These are phyloP conservation scores for Pichia sp. DNA, from an alignment of 1,139 yeast species.

Conservation along the genomic window DNA sequence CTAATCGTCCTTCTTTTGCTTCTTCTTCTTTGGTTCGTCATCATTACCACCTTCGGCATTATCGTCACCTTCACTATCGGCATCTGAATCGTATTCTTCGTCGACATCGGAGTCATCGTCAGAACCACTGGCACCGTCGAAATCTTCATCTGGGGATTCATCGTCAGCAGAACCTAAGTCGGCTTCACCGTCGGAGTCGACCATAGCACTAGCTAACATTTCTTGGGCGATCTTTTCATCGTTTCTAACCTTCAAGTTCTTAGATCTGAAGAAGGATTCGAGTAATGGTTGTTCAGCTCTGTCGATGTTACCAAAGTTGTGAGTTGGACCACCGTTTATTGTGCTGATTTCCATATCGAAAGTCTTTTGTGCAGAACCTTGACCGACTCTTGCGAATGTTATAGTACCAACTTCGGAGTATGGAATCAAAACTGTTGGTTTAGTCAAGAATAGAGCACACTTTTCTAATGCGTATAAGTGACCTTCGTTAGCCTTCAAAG, in stretches of 20 bases:
- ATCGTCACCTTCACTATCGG: constrained; percentile 36
- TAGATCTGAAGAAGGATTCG: constrained; percentile 73
- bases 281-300: constrained; percentile 85
- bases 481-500: constrained; percentile 95
- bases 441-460: constrained; percentile 87
- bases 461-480: constrained; percentile 88
- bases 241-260: constrained; percentile 78
- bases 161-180: constrained; percentile 56
- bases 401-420: constrained; percentile 74
- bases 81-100: constrained; percentile 86
- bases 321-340: constrained; percentile 64
- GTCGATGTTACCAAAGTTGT: constrained; percentile 85
- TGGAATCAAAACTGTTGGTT: constrained; percentile 92
- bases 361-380: constrained; percentile 79
- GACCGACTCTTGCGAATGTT: constrained; percentile 87
- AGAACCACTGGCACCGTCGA: constrained; percentile 63
- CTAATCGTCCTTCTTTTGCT: constrained; percentile 33
- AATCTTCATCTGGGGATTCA: constrained; percentile 55
- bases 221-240: constrained; percentile 89
- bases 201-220: constrained; percentile 73
- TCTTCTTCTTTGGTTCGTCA: constrained; percentile 37
- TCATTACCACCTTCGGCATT: constrained; percentile 37
- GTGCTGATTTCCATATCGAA: constrained; percentile 85
- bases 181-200: constrained; percentile 67
- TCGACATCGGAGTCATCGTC: constrained; percentile 73